Percentiles rank a stretch among this genome's conserved stretches.
These are phyloP conservation scores for Tylopilus vinaceipallidus DNA, from an alignment of 768 basidiomycete species.

Conservation along the genomic window DNA sequence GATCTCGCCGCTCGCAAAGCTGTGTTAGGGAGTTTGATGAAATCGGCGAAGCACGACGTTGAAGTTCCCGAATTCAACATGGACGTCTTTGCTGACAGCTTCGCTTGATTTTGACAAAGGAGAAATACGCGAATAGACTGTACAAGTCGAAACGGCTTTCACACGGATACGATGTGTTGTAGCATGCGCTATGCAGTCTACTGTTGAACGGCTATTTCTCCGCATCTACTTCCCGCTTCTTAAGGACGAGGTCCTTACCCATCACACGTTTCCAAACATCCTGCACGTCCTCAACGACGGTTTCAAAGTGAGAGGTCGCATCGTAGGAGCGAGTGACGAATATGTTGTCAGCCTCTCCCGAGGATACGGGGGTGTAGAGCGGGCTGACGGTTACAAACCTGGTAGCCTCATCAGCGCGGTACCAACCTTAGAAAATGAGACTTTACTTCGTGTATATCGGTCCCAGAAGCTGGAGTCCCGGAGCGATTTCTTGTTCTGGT, in stretches of 20 bases:
- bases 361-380: slow-evolving; percentile 83
- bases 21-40: slow-evolving; percentile 81
- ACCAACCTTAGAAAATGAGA: background rate
- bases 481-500: slow-evolving; percentile 90
- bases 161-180: slow-evolving; percentile 10
- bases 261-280: slow-evolving; percentile 92
- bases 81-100: slow-evolving; percentile 57
- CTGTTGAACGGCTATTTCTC: slow-evolving; percentile 38
- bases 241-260: slow-evolving; percentile 76
- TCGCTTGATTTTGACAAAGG: slow-evolving; percentile 3
- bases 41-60: slow-evolving; percentile 86
- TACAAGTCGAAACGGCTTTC: slow-evolving; percentile 6
- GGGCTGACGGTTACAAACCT: slow-evolving; percentile 92
- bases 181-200: slow-evolving; percentile 9
- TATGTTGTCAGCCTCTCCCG: slow-evolving; percentile 83
- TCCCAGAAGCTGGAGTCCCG: slow-evolving; percentile 89
- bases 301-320: slow-evolving; percentile 98
- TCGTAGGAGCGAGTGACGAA: slow-evolving; percentile 98
- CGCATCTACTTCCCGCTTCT: slow-evolving; percentile 78
- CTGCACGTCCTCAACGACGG: slow-evolving; percentile 94
- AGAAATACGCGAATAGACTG: slow-evolving; percentile 1
- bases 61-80: slow-evolving; percentile 88
- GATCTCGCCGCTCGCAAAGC: slow-evolving; percentile 66
- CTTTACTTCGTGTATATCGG: slow-evolving; percentile 90
- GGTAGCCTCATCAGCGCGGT: slow-evolving; percentile 9